These are phyloP conservation scores for Ampelocalamus luodianensis DNA, from an alignment of 176 grass and related monocot species.

Conservation along the genomic window DNA sequence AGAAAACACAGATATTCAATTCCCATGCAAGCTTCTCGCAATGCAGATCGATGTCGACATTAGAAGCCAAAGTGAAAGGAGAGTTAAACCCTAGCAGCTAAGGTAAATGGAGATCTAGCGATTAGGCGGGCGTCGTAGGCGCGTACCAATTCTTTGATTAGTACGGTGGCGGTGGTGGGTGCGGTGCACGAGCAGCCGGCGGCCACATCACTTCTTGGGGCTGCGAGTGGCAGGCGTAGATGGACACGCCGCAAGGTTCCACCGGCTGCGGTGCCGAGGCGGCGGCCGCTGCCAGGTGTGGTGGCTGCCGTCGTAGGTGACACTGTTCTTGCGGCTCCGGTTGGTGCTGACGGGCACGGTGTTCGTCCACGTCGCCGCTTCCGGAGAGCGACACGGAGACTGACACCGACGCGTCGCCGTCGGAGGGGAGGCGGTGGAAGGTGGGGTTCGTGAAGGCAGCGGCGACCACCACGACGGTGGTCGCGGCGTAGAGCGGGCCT, in stretches of 20 bases:
- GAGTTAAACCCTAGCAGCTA: slow-evolving; percentile 48
- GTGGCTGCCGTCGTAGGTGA: slow-evolving; percentile 11
- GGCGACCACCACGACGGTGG: slow-evolving; percentile 70
- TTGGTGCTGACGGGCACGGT: slow-evolving; percentile 30
- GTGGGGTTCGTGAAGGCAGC: slow-evolving; percentile 87
- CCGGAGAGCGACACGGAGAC: slow-evolving; percentile 59
- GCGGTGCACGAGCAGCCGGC: slow-evolving; percentile 50
- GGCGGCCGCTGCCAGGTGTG: slow-evolving; percentile 34
- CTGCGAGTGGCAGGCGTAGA: slow-evolving; percentile 68
- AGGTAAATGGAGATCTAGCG: slow-evolving; percentile 38
- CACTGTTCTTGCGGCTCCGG: slow-evolving; percentile 43
- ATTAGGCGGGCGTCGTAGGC: neutral
- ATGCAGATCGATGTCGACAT: slow-evolving; percentile 11
- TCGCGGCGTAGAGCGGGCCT: slow-evolving; percentile 72
- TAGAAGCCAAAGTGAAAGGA: neutral
- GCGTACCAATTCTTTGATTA: slow-evolving; percentile 43
- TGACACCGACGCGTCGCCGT: slow-evolving; percentile 64
- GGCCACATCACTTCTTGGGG: slow-evolving; percentile 78
- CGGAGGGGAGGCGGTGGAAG: slow-evolving; percentile 81
- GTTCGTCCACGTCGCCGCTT: slow-evolving; percentile 55
- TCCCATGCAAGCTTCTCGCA: neutral
- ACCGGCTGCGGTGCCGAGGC: slow-evolving; percentile 24
- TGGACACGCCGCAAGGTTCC: slow-evolving; percentile 52
- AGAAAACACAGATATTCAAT: neutral
- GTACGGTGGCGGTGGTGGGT: slow-evolving; percentile 61